Conservation (phyloP, 208 protist genomes). For the Crithidia fasciculata region DNA sequence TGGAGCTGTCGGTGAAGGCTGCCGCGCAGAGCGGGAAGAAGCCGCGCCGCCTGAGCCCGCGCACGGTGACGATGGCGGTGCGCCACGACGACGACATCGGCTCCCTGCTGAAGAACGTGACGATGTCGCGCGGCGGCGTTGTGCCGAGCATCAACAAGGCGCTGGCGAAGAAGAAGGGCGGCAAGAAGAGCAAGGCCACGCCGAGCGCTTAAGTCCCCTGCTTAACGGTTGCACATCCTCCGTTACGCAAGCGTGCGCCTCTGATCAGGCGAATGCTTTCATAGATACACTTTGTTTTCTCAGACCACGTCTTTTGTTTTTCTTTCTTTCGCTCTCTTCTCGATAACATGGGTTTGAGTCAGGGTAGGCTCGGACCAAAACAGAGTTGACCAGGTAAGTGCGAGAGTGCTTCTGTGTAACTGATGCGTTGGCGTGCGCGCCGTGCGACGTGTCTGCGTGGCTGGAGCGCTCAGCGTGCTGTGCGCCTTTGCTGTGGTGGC, state of each 20-base stretch:
- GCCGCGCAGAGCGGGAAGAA: slow-evolving; percentile 71
- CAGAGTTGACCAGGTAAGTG: not conserved
- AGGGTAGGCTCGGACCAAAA: slow-evolving; percentile 20
- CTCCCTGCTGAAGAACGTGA: slow-evolving; percentile 68
- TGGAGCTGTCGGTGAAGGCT: slow-evolving; percentile 87
- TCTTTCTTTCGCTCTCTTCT: slow-evolving; percentile 12
- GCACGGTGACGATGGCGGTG: slow-evolving; percentile 77
- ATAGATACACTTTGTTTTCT: slow-evolving; percentile 35
- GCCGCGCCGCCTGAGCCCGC: slow-evolving; percentile 70
- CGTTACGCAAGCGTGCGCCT: slow-evolving; percentile 6
- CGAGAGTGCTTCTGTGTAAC: not conserved
- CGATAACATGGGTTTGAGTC: slow-evolving; percentile 15
- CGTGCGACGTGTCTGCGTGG: not conserved
- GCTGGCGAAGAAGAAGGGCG: slow-evolving; percentile 79
- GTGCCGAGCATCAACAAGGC: slow-evolving; percentile 82
- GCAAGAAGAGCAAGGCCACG: slow-evolving; percentile 51
- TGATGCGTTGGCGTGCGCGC: not conserved
- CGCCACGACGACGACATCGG: slow-evolving; percentile 83
- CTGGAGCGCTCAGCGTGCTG: not conserved
- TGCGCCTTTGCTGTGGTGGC: too few species aligned
- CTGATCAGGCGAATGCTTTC: slow-evolving; percentile 17
- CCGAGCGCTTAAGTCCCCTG: slow-evolving; percentile 27
- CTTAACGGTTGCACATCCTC: slow-evolving; percentile 5
- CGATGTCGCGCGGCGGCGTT: slow-evolving; percentile 72
- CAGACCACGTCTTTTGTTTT: slow-evolving; percentile 12